Evolutionary conservation across 1,284 basidiomycete species (phyloP).

Genomic region (Chalciporus piperatoides): DNA sequence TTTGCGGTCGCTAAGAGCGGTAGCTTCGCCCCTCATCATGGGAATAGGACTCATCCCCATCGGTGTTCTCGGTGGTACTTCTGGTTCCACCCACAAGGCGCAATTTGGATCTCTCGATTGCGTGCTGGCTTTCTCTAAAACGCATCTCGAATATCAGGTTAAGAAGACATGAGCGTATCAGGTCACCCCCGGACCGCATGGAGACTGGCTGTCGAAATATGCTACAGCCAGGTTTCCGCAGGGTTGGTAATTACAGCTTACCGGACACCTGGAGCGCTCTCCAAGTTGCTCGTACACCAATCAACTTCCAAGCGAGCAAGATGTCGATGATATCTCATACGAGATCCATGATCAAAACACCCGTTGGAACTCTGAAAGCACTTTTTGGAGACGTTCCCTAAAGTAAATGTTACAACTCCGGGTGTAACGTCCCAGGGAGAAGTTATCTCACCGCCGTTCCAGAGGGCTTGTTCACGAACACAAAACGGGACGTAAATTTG

Average conservation of each 20-base stretch:
- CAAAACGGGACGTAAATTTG: conserved; percentile 11
- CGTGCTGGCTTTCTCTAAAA: conserved; percentile 21
- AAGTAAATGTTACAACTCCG: conserved; percentile 22
- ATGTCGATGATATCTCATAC: not conserved
- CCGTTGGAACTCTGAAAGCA: not conserved
- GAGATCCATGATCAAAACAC: not conserved
- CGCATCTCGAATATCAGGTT: conserved; percentile 3
- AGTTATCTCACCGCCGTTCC: conserved; percentile 11
- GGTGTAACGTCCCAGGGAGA: conserved; percentile 18
- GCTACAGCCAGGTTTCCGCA: conserved; percentile 6
- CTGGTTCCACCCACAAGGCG: conserved; percentile 17
- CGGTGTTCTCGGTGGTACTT: conserved; percentile 13
- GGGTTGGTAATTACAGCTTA: conserved; percentile 13
- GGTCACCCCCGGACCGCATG: conserved; percentile 1
- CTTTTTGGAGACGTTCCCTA: not conserved
- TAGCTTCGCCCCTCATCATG: conserved; percentile 12
- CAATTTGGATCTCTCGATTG: conserved; percentile 20
- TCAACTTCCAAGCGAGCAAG: conserved; percentile 1
- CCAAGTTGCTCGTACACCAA: not conserved
- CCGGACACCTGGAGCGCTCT: conserved; percentile 9
- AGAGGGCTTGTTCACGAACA: not conserved
- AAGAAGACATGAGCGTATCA: conserved; percentile 4
- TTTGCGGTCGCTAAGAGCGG: conserved; percentile 11
- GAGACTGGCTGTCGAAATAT: not conserved
- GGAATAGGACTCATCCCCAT: conserved; percentile 4